phyloP scores from a whole-genome alignment of 2,329 filamentous ascomycete genomes.

The Stemphylium beticola region DNA sequence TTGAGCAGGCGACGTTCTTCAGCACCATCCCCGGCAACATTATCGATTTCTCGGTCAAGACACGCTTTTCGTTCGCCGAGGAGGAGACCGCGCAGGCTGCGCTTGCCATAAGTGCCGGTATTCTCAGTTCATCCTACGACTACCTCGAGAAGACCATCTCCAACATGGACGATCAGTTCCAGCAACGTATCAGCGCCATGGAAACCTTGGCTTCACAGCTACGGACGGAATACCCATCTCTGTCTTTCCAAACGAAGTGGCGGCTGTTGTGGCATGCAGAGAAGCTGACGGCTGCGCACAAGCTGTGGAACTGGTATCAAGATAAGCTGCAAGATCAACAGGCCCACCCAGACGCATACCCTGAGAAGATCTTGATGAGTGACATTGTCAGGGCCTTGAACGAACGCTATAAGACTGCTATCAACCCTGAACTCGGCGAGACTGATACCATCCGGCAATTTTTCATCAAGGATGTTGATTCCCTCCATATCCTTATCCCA shows the following conservation, averaged over 20 bases:
- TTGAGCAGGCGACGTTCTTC: slow-evolving; percentile 95
- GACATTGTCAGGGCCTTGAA: slow-evolving; percentile 79
- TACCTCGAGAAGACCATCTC: slow-evolving; percentile 76
- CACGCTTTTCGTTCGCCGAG: slow-evolving; percentile 69
- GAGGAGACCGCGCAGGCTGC: slow-evolving; percentile 79
- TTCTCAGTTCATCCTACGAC: slow-evolving; percentile 76
- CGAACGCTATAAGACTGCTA: slow-evolving; percentile 74
- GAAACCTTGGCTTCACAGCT: slow-evolving; percentile 77
- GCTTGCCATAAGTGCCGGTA: slow-evolving; percentile 77
- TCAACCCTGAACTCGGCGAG: slow-evolving; percentile 69
- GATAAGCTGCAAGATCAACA: slow-evolving; percentile 71
- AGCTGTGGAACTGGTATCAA: slow-evolving; percentile 84
- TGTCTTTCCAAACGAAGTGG: slow-evolving; percentile 77
- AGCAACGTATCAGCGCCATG: slow-evolving; percentile 73
- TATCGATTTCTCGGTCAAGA: slow-evolving; percentile 78
- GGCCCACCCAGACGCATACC: slow-evolving; percentile 63
- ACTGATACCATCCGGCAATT: slow-evolving; percentile 82
- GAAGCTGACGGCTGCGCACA: slow-evolving; percentile 79
- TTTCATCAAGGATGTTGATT: slow-evolving; percentile 71
- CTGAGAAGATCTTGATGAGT: slow-evolving; percentile 72
- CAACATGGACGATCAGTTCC: slow-evolving; percentile 81
- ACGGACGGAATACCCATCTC: slow-evolving; percentile 64
- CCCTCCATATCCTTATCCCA: slow-evolving; percentile 75
- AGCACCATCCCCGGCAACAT: slow-evolving; percentile 82
- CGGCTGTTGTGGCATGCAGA: slow-evolving; percentile 86